Percentiles rank a stretch among this genome's conserved stretches.
These are phyloP conservation scores for Leptographium lundbergii DNA, from an alignment of 2,329 filamentous ascomycete species.

Conservation along the genomic window DNA sequence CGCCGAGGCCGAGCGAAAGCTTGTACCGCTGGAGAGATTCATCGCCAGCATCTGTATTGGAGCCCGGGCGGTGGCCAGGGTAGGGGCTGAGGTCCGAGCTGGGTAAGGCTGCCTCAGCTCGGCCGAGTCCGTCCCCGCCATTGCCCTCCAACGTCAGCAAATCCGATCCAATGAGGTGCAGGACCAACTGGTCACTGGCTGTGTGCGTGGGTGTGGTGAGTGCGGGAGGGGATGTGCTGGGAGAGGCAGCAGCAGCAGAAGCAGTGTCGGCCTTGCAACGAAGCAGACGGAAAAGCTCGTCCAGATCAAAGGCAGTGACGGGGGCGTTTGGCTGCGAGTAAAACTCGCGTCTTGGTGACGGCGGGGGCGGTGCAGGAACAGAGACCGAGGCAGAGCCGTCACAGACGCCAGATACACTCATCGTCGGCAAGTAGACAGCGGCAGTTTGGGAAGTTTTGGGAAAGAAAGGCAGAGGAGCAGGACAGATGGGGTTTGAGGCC, in stretches of 20 bases:
- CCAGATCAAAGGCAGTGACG: constrained; percentile 1
- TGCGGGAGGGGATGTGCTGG: background rate
- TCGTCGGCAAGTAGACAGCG: background rate
- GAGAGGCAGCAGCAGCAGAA: background rate
- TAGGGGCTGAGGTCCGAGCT: background rate
- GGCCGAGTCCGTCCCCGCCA: constrained; percentile 1
- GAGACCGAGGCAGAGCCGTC: constrained; percentile 2
- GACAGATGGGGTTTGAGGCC: too few relatives aligned
- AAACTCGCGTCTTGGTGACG: background rate
- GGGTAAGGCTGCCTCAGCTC: background rate
- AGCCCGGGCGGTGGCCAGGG: background rate
- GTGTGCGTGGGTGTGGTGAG: background rate
- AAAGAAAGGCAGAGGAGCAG: background rate
- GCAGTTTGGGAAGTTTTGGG: background rate
- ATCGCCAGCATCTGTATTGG: constrained; percentile 50
- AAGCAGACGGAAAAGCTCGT: constrained; percentile 5
- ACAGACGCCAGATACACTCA: background rate
- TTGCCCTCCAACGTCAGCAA: constrained; percentile 1
- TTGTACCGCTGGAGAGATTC: constrained; percentile 97
- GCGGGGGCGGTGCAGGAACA: constrained; percentile 8
- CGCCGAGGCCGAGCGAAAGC: constrained; percentile 78
- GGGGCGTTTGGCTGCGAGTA: background rate
- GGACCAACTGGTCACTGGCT: background rate
- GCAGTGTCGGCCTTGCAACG: background rate
- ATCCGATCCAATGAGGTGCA: background rate